Conservation (phyloP, 257 asterid genomes). For the Cordia subcordata region DNA sequence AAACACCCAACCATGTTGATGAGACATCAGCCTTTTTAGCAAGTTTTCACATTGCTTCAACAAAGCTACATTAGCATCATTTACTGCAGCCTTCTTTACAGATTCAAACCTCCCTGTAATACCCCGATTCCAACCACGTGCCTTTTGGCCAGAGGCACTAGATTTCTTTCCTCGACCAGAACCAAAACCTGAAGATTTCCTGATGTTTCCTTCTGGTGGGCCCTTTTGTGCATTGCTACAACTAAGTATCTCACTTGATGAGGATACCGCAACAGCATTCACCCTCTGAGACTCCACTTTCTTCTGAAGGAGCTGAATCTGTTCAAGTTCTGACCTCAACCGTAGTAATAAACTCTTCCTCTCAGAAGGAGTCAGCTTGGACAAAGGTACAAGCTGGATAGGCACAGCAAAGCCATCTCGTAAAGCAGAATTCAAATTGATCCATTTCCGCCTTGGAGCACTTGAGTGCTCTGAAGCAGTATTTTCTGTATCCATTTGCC, state of each 20-base stretch:
- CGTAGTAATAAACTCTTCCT: slow-evolving; percentile 50
- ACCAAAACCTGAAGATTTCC: slow-evolving; percentile 33
- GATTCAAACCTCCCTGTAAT: slow-evolving; percentile 60
- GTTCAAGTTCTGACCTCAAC: slow-evolving; percentile 70
- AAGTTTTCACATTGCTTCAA: slow-evolving; percentile 65
- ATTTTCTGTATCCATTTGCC: slow-evolving; percentile 29
- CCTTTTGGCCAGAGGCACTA: slow-evolving; percentile 19
- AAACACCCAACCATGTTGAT: slow-evolving; percentile 53
- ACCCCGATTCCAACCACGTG: slow-evolving; percentile 48
- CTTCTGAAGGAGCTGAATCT: slow-evolving; percentile 46
- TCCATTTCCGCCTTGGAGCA: slow-evolving; percentile 60
- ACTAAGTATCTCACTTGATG: slow-evolving; percentile 48
- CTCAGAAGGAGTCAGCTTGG: slow-evolving; percentile 54
- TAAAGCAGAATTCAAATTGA: slow-evolving; percentile 64
- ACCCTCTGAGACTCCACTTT: slow-evolving; percentile 40
- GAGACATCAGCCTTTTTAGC: slow-evolving; percentile 67
- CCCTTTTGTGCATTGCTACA: slow-evolving; percentile 37
- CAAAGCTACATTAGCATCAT: slow-evolving; percentile 29
- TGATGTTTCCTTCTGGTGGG: slow-evolving; percentile 29
- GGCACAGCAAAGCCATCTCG: slow-evolving; percentile 73
- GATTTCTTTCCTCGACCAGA: slow-evolving; percentile 34
- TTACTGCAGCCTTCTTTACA: slow-evolving; percentile 16
- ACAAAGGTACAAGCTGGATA: slow-evolving; percentile 44
- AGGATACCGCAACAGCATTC: slow-evolving; percentile 40
- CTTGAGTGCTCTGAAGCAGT: slow-evolving; percentile 35